Evolutionary conservation across 2,329 filamentous ascomycete species (phyloP), one percentile per base, ranked within the genome.

Genomic region (Emmonsiellopsis sp.): DNA sequence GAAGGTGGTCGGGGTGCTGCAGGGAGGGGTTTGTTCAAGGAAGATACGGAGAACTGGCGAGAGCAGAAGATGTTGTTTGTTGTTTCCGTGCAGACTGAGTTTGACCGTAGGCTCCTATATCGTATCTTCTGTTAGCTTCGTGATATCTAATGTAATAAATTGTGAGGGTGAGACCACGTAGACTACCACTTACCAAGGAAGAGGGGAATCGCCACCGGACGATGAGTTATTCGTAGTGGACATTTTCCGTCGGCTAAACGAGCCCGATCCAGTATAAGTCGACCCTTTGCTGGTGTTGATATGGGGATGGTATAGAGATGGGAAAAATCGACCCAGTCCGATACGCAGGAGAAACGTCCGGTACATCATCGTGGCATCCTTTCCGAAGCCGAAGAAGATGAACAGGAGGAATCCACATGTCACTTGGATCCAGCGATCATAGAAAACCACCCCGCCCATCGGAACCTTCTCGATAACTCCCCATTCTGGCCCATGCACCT

Each of bases 321-420:
- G 56, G 53, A 72, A 68, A 45, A 62, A 66, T 42, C 57, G 56
- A 11, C 65, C 65, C 39, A 78, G 57, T 0, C 76, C 75, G 31
- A 77, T 48, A n/a, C 63, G 65, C 27, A 69, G 56, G 44, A 78
- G 61, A 53, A 72, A 69, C 3, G 66, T 64, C 51, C 70, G 71
- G 61, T 84, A 85, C 65, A 80, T 77, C 27, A 71, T 68, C 3
- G 72, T 68, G 0, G 83, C 83, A 60, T 87, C 84, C 31, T 70
- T 71, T 33, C 83, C 84, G 13, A 82, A 76, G 7, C 84, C 84
- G 58, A 86, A 86, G 60, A 84, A 79, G n/a, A 78, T 51, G 62
- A 86, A 86, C 10, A 81, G 67, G 31, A 82, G 54, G 55, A 79
- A 74, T 0, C 78, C 80, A 3, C 75, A 70, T 0, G 62, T 73